Evolutionary conservation across 345 rosid genomes (phyloP).

Genomic region (Hibiscus syriacus): DNA sequence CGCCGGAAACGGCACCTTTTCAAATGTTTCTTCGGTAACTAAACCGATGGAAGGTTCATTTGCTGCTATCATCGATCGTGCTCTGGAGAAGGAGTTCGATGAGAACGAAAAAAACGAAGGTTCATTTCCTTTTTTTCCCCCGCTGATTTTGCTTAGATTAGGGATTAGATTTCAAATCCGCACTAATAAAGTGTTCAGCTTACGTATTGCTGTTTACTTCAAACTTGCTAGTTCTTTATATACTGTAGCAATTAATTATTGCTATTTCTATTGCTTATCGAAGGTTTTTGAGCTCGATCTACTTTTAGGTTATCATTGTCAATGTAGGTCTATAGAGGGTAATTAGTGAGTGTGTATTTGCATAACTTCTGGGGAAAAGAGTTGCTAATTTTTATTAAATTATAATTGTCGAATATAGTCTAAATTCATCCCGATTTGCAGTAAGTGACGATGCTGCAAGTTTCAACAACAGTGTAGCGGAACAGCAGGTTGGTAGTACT

Average conservation of each 20-base stretch:
- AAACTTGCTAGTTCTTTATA: neutral
- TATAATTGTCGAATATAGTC: neutral
- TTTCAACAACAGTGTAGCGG: conserved; percentile 92
- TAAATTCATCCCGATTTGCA: conserved; percentile 20
- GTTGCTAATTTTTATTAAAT: neutral
- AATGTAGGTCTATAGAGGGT: neutral
- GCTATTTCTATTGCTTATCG: neutral
- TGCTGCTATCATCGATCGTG: conserved; percentile 85
- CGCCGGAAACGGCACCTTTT: conserved; percentile 10
- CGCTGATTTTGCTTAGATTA: conserved; percentile 16
- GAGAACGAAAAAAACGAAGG: conserved; percentile 82
- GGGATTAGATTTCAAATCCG: conserved; percentile 12
- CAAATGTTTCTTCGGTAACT: conserved; percentile 32
- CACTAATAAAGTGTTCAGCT: neutral
- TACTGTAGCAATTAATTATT: neutral
- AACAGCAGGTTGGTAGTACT: conserved; percentile 53
- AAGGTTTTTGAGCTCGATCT: neutral
- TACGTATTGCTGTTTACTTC: neutral
- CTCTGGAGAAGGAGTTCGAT: conserved; percentile 80
- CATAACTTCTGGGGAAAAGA: neutral
- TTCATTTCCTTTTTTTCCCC: conserved; percentile 15
- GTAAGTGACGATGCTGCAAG: conserved; percentile 64
- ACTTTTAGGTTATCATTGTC: neutral
- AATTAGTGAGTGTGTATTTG: neutral
- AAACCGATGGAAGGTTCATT: conserved; percentile 61